phyloP scores from a whole-genome alignment of 768 basidiomycete species.

The Coprinopsis cinerea region DNA sequence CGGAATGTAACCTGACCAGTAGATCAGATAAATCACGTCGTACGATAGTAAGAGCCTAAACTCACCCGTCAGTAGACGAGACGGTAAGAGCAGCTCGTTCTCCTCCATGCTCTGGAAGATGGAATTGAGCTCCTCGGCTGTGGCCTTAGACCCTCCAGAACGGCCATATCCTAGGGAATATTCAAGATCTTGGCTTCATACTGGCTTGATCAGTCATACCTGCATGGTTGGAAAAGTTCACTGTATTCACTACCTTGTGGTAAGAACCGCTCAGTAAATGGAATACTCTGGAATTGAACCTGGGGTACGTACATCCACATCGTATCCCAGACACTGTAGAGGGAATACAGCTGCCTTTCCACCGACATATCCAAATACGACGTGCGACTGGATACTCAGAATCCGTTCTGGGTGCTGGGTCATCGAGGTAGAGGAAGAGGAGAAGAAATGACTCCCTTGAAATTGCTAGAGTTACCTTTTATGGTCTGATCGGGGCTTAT shows the following conservation, averaged over 20 bases:
- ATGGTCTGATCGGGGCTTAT: conserved; percentile 1
- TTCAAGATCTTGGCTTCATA: background rate
- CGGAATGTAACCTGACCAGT: conserved; percentile 72
- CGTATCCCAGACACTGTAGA: conserved; percentile 83
- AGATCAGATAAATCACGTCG: background rate
- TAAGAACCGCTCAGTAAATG: conserved; percentile 11
- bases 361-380: conserved; percentile 91
- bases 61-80: conserved; percentile 75
- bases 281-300: conserved; percentile 3
- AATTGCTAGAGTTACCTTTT: background rate
- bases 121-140: conserved; percentile 64
- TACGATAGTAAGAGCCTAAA: background rate
- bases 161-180: conserved; percentile 66
- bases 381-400: conserved; percentile 90
- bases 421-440: conserved; percentile 5
- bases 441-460: background rate
- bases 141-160: conserved; percentile 74
- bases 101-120: conserved; percentile 71
- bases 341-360: conserved; percentile 76
- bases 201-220: conserved; percentile 38
- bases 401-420: conserved; percentile 43
- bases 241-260: conserved; percentile 76
- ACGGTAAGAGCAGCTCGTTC: conserved; percentile 69
- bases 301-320: conserved; percentile 74
- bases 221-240: conserved; percentile 92